Evolutionary conservation across 2,329 filamentous ascomycete species (phyloP), one percentile per base, ranked within the genome.

Genomic region (Fusarium citri): DNA sequence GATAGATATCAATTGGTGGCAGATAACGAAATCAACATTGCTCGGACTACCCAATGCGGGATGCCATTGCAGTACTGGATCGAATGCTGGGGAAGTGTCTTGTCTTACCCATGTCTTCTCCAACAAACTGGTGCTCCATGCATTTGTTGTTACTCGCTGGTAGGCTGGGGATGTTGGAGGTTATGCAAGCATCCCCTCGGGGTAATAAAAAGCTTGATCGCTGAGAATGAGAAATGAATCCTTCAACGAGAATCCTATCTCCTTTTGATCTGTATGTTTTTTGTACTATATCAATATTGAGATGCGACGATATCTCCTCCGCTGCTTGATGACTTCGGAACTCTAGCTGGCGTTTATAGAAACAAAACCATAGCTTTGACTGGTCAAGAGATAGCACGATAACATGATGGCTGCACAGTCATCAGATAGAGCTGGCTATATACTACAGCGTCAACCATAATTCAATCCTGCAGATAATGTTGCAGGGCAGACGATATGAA

Each of bases 71-170:
- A 37, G 34, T 11, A 37, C 18, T 37, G 18, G 34, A n/a, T 37
- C 15, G 23, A n/a, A 20, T 51, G 31, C 48, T 49, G 54, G 63
- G 61, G 46, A 65, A 66, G 42, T 51, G n/a, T 64, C 16, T 45
- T 49, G 23, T 61, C 42, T 46, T 45, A 66, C 45, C 61, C 55
- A 55, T 66, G 55, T 66, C 43, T 37, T 55, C 63, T 65, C 63
- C 51, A 64, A 59, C 45, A 64, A 53, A 60, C 54, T 47, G 51
- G 28, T 55, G 55, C 45, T 37, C 59, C 51, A 59, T 66, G 22
- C 26, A 42, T 54, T 30, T 25, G 28, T 30, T 59, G 34, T 49
- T 57, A 43, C 23, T 45, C 26, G 28, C 22, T n/a, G 34, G 18
- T n/a, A 37, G 34, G 14, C 47, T 46, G 48, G 47, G 59, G 30